Evolutionary conservation across 768 basidiomycete species (phyloP), one percentile per base, ranked within the genome.

Genomic region (Amanita exitialis): DNA sequence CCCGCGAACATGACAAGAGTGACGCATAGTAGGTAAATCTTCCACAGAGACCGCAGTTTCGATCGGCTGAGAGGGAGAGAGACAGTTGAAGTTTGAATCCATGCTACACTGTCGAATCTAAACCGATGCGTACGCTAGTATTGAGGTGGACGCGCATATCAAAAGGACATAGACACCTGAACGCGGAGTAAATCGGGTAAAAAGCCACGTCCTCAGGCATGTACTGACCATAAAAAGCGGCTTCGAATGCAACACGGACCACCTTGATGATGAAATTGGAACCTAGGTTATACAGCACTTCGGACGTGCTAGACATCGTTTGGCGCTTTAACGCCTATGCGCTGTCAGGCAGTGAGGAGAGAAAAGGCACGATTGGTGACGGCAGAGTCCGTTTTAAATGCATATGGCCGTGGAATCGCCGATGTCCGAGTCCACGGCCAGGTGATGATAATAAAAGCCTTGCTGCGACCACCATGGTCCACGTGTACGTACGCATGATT

Each of bases 1-100:
- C 60, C 63, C 3, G 58, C 30, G 50, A 65, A 65, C 62, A 64
- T 61, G 18, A 63, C 50, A 9, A 50, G 44, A 15, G 62, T 65
- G 13, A 65, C 55, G 16, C 46, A 25, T 32, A 63, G 35, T 1
- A 65, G 47, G 43, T 57, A 59, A 34, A 61, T 39, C 13, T 59
- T 57, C 36, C 45, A 36, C 6, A 52, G 55, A 18, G 57, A 44
- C 15, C 46, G 54, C 9, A 55, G 27, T 30, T 57, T 51, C 37
- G 51, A 49, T 23, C 56, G 60, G 18, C 62, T 65, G 46, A 44
- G 10, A 49, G 23, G 8, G 1, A 27, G 46, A 44, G 10, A 49
- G 23, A n/a, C 4, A 27, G 5, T 10, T 37, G 6, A 16, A 28
- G 9, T 16, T 32, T 32, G 32, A 25, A 21, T n/a, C 7, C 6